Evolutionary conservation across 2,329 filamentous ascomycete genomes (phyloP), one percentile per base, ranked within the genome.

Genomic region (Paraconiothyrium sp.): DNA sequence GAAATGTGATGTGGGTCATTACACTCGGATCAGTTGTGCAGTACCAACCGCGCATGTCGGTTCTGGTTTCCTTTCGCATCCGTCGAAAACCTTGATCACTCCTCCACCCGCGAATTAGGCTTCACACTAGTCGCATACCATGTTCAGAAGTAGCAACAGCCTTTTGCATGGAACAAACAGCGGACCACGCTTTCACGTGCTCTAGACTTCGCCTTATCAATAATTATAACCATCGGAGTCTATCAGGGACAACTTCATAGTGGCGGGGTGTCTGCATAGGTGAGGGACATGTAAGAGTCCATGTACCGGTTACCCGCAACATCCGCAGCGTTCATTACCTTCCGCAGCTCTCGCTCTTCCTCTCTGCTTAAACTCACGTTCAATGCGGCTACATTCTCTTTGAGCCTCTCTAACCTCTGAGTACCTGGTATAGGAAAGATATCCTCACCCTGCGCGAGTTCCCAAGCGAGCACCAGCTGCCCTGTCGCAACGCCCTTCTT

Each of bases 341-440:
- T 69, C 22, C 76, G 64, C 32, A 78, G 72, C 50, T 71, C 55
- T 52, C 71, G 56, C 51, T 70, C 69, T 59, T 78, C 75, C 16
- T 76, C 70, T 30, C 69, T 62, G 3, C 59, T 74, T 59, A 78
- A 44, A 30, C 69, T 58, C 3, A 78, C 62, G n/a, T 72, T 59
- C 50, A 74, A 47, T 8, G 68, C 63, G 4, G 58, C 71, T 9
- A 74, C 30, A 50, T 78, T 78, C 65, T 78, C 76, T 57, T 72
- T 70, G 44, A 78, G 46, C 27, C 74, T 66, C 27, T 72, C 63
- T 4, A 71, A 9, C 59, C 67, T 73, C 9, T 74, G 77, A 11
- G 75, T 78, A 8, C 85, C 85, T 0, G 85, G 85, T 60, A 86
- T 90, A 0, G 89, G 86, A 67, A 92, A 84, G 76, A 70, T 75